Evolutionary conservation across 148 eudicot genomes (phyloP), one percentile per base, ranked within the genome.

Genomic region (Fagopyrum esculentum): DNA sequence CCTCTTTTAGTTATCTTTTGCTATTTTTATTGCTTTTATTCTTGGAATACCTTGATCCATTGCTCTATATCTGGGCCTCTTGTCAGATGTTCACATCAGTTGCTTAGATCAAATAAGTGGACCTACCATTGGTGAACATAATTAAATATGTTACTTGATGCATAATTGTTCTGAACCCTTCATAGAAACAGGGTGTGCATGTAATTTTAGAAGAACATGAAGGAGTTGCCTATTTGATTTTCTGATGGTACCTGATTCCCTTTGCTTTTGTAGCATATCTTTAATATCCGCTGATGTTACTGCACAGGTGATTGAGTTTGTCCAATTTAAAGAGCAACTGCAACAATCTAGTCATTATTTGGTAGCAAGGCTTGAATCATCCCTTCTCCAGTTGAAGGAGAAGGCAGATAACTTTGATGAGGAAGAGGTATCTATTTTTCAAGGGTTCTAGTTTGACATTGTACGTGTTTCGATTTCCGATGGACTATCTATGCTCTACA

Each of bases 291-390:
- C 16, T 17, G 46, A 66, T 66, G 45, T 13, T 29, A 29, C 45
- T 19, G 74, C 70, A 64, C 79, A 94, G 98, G 98, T 84, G 45
- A 89, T 92, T 81, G 98, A 95, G 78, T 95, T 95, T 81, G 93
- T 95, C 54, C 97, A 92, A 75, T 95, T 95, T 76, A 95, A 92
- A 84, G 96, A 95, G 73, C 84, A 81, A 72, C 78, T 95, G 79
- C 97, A 92, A 74, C 89, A 86, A 51, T 95, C 98, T 30, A 85
- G 80, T 77, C 98, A 95, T 76, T 95, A 92, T 82, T 83, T 92
- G 71, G 63, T 82, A 74, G 92, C 93, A 71, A 89, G 84, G 83
- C 77, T 95, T 85, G 98, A 95, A 82, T 83, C 83, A 73, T 86
- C 93, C 44, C 89, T 95, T 82, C 86, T 95, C 22, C 85, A 80